phyloP scores from a whole-genome alignment of 768 basidiomycete genomes.

The Coprinopsis marcescibilis region DNA sequence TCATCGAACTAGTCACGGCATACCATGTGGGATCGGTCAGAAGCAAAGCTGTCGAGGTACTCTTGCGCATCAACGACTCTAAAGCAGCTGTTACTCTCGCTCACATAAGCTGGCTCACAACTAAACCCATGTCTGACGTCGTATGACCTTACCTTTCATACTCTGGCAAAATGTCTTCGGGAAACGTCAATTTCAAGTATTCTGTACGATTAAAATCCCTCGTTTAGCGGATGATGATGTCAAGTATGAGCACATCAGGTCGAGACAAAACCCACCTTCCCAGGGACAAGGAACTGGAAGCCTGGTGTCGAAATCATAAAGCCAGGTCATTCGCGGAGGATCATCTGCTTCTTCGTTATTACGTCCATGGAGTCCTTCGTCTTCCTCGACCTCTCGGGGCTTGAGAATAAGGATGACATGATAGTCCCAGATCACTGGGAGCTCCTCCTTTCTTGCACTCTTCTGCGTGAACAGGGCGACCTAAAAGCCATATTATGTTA shows the following conservation, averaged over 20 bases:
- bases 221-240: not conserved
- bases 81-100: constrained; percentile 41
- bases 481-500: too few relatives aligned
- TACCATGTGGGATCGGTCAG: constrained; percentile 76
- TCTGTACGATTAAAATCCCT: constrained; percentile 23
- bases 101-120: constrained; percentile 2
- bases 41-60: constrained; percentile 60
- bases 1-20: constrained; percentile 12
- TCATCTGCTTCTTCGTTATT: not conserved
- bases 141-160: constrained; percentile 39
- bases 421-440: constrained; percentile 66
- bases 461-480: constrained; percentile 64
- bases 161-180: constrained; percentile 23
- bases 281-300: constrained; percentile 46
- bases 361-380: not conserved
- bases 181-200: constrained; percentile 44
- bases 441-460: constrained; percentile 25
- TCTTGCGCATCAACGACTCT: constrained; percentile 48
- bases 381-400: constrained; percentile 17
- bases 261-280: constrained; percentile 32
- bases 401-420: constrained; percentile 59
- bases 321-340: constrained; percentile 34
- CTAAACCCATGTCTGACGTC: too few relatives aligned
- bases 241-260: not conserved
- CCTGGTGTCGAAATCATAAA: constrained; percentile 65